Evolutionary conservation across 78 protist species (phyloP), one percentile per base, ranked within the genome.

Genomic region (Speleostelium caveatum): DNA sequence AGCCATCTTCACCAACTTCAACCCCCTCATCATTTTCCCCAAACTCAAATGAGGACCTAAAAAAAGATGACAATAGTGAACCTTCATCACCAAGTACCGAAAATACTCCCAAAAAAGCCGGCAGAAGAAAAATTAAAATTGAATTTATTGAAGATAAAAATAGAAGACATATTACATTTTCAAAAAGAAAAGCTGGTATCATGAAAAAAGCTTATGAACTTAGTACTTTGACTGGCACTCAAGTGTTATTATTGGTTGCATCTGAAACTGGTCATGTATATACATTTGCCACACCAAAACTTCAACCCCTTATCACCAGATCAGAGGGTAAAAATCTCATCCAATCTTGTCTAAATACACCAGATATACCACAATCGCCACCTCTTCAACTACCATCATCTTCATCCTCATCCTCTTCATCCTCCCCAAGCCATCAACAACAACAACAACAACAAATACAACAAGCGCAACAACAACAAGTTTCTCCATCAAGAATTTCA

Each of bases 191-290:
- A 41, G 93, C 95, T 28, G 98, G 98, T 53, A 90, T 96, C 75
- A 96, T 94, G 96, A 96, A 96, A 86, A 96, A 96, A 91, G 97
- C 97, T 2, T 95, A 85, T 55, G 98, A 97, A 65, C 78, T 96
- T 12, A 74, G 92, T 21, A 94, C 96, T 19, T 86, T 97, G 41
- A 96, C 99, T 21, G 98, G 99, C 10, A 93, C 99, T 0, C 98
- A 97, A 75, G 98, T 97, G 2, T 73, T 97, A 22, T 89, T 97
- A 24, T 56, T 97, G 21, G 95, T 97, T 2, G 97, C 99, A 3
- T 94, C 97, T 16, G 99, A 97, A 58, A 96, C 97, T 26, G 98
- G 98, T 33, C 97, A 97, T 61, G 97, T 97, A 36, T 97, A 97
- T 92, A 95, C 98, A 0, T 97, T 96, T 39, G 98, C 99, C 38